A percentile compares a stretch with the other conserved stretches of the same genome.
These are phyloP conservation scores for Schizochytrium sp. DNA, from an alignment of 108 stramenopile genomes.

Conservation along the genomic window DNA sequence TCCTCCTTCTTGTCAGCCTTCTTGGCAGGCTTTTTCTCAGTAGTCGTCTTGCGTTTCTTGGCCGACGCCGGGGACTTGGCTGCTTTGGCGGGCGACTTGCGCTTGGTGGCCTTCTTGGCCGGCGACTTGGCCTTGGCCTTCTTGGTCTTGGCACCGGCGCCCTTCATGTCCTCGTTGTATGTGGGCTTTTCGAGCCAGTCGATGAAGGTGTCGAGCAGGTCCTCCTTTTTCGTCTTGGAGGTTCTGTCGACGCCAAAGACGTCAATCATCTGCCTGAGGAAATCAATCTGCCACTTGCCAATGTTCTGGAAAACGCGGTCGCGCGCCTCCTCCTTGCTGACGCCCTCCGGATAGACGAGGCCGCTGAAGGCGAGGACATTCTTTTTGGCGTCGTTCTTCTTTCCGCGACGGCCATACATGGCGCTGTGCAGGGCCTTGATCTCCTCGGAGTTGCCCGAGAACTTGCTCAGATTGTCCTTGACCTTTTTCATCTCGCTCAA, in stretches of 20 bases:
- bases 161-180: neutral
- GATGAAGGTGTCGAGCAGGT: neutral
- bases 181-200: conserved; percentile 15
- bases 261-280: neutral
- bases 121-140: neutral
- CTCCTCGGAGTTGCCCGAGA: neutral
- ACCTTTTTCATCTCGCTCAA: neutral
- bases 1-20: neutral
- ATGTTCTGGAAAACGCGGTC: neutral
- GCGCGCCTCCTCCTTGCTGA: neutral
- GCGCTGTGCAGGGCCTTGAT: neutral
- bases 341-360: conserved; percentile 4
- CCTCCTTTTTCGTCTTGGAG: neutral
- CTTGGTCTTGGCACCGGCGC: neutral
- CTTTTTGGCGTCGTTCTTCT: neutral
- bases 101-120: neutral
- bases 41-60: neutral
- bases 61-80: neutral
- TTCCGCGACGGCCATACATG: neutral
- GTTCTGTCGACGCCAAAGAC: neutral
- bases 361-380: neutral
- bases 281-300: neutral
- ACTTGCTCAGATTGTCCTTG: neutral
- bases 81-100: neutral
- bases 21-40: neutral